Evolutionary conservation across 148 eudicot species (phyloP), one percentile per base, ranked within the genome.

Genomic region (Pouteria glomerata): DNA sequence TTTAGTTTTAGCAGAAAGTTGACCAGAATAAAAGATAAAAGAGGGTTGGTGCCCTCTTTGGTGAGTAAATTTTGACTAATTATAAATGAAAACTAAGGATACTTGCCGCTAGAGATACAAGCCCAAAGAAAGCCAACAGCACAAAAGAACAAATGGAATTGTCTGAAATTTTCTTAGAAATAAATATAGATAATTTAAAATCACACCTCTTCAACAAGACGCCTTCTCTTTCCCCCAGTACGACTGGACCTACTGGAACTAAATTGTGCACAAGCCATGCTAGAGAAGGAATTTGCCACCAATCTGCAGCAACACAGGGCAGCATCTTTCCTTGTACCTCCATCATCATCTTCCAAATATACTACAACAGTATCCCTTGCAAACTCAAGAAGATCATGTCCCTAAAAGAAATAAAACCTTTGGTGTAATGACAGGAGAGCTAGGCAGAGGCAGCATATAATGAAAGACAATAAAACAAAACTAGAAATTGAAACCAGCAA

Each of bases 381-480:
- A 81, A 91, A 86, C 78, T 91, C 96, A 35, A 95, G 90, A 63
- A 95, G 97, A 76, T 95, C 96, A 72, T 89, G 98, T 73, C 96
- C 98, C 98, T 91, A 78, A 45, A 77, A 76, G 21, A 76, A 31
- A 69, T 34, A 74, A 51, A 55, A 19, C 26, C 65, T 24, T 51
- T 29, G 68, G 53, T 77, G 34, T 74, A 72, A 55, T 51, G 33
- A 26, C 27, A 52, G 62, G 57, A 70, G 60, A 70, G 73, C 35
- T 31, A 34, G 30, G 57, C 13, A 73, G 58, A 39, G 10, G 44
- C n/a, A n/a, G 44, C 11, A 35, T 21, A 16, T 31, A 8, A 58
- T 8, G 52, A n/a, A 56, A 23, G 66, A 72, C 50, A 71, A 52
- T 34, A 34, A 82, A 24, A 37, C 74, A 71, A 70, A 95, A 97